phyloP scores from a whole-genome alignment of 441 rosid genomes.

The Pelargonium myrrhifolium region DNA sequence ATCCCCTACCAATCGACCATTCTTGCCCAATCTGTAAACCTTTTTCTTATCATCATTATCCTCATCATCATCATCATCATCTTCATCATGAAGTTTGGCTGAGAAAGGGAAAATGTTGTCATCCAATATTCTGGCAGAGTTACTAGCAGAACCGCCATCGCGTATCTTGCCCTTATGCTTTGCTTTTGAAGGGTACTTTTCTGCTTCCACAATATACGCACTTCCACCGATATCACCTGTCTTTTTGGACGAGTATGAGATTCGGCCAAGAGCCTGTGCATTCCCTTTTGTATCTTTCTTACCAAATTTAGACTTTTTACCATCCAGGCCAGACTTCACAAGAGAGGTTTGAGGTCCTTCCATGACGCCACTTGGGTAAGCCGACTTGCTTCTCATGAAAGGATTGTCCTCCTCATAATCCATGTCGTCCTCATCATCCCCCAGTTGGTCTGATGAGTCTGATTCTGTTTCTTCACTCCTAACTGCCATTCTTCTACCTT shows the following conservation, averaged over 20 bases:
- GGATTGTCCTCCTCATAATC: conserved; percentile 41
- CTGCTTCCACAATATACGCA: conserved; percentile 30
- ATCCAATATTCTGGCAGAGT: conserved; percentile 37
- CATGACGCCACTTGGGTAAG: conserved; percentile 34
- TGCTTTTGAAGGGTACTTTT: conserved; percentile 43
- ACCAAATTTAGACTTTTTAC: conserved; percentile 36
- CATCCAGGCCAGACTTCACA: conserved; percentile 40
- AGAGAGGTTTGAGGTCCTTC: conserved; percentile 43
- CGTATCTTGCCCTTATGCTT: conserved; percentile 68
- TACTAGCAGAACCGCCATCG: conserved; percentile 42
- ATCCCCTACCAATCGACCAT: conserved; percentile 44
- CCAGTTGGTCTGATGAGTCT: conserved; percentile 59
- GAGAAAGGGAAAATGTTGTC: conserved; percentile 28
- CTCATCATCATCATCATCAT: conserved; percentile 4
- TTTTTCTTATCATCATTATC: conserved; percentile 31
- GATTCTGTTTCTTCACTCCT: conserved; percentile 81
- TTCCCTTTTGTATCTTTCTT: conserved; percentile 41
- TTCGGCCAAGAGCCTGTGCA: conserved; percentile 40
- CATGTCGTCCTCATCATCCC: conserved; percentile 30
- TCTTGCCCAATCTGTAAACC: conserved; percentile 34
- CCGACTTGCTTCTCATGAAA: conserved; percentile 41
- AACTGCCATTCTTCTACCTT: conserved; percentile 36
- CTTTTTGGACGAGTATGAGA: conserved; percentile 29
- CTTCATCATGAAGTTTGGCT: conserved; percentile 34
- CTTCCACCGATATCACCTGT: conserved; percentile 33